A percentile compares a stretch with the other conserved stretches of the same genome.
These are phyloP conservation scores for Eucalyptus shirleyi DNA, from an alignment of 345 rosid species.

Conservation along the genomic window DNA sequence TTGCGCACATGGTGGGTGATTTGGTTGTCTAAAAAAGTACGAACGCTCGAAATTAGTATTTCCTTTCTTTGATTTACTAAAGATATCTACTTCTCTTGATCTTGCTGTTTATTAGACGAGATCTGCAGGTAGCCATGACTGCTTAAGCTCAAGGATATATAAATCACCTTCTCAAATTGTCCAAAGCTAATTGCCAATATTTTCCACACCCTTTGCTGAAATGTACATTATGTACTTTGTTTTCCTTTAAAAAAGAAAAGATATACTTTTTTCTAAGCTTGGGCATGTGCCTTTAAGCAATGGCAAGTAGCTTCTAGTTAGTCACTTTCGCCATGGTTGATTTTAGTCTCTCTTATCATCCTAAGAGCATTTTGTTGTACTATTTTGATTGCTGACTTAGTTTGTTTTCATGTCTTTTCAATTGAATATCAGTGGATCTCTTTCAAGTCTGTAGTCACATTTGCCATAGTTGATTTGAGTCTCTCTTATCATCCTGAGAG, in stretches of 20 bases:
- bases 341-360: not conserved
- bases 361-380: not conserved
- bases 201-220: not conserved
- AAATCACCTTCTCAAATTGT: not conserved
- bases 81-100: not conserved
- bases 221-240: not conserved
- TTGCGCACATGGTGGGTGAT: not conserved
- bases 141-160: not conserved
- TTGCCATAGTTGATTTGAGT: not conserved
- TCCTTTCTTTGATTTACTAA: not conserved
- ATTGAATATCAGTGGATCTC: not conserved
- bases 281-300: not conserved
- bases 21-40: not conserved
- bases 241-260: not conserved
- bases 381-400: not conserved
- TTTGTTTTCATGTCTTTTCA: not conserved
- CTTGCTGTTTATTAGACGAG: not conserved
- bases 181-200: not conserved
- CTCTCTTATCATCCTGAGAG: not conserved
- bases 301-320: not conserved
- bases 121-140: not conserved
- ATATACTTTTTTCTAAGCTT: not conserved
- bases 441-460: not conserved
- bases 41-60: not conserved
- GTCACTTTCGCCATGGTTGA: not conserved